A percentile compares a stretch with the other conserved stretches of the same genome.
phyloP scores from a whole-genome alignment of 2,329 filamentous ascomycete genomes.

The Sporothrix brasiliensis region DNA sequence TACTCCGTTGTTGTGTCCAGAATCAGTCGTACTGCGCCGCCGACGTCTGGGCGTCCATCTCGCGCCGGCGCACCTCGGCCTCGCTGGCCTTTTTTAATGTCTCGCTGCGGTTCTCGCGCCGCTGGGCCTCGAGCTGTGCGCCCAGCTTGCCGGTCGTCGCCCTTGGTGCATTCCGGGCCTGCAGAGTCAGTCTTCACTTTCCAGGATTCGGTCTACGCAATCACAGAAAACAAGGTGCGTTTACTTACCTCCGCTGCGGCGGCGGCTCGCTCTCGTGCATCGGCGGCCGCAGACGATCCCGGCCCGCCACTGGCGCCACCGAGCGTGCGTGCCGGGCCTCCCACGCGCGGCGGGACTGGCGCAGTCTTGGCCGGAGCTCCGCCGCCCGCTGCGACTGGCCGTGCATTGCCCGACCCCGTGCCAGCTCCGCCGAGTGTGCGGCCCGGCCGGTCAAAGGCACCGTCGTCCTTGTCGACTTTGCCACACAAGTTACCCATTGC shows the following conservation, averaged over 20 bases:
- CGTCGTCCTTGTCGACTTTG: conserved; percentile 59
- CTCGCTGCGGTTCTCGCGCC: conserved; percentile 70
- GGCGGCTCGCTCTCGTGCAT: conserved; percentile 74
- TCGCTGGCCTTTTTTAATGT: conserved; percentile 69
- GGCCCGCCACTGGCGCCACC: conserved; percentile 60
- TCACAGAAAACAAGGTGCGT: too few species aligned
- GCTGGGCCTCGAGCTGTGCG: conserved; percentile 72
- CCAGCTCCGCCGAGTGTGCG: conserved; percentile 68
- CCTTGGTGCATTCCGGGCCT: conserved; percentile 47
- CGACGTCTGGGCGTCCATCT: conserved; percentile 66
- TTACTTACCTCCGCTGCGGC: conserved; percentile 77
- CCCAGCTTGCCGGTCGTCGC: conserved; percentile 68
- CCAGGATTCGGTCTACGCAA: not conserved
- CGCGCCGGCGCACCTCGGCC: conserved; percentile 65
- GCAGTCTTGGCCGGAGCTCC: conserved; percentile 52
- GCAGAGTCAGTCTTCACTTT: not conserved
- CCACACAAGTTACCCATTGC: conserved; percentile 87
- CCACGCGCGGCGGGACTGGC: conserved; percentile 55
- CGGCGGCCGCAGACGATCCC: conserved; percentile 45
- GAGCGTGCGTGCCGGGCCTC: conserved; percentile 64
- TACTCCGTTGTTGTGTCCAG: not conserved
- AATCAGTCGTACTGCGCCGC: conserved; percentile 59
- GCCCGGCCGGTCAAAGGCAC: conserved; percentile 72
- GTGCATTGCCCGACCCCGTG: conserved; percentile 45
- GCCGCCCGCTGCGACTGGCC: conserved; percentile 37